Evolutionary conservation across 441 rosid species (phyloP), one percentile per base, ranked within the genome.

Genomic region (Bocquillonia castaneifolia): DNA sequence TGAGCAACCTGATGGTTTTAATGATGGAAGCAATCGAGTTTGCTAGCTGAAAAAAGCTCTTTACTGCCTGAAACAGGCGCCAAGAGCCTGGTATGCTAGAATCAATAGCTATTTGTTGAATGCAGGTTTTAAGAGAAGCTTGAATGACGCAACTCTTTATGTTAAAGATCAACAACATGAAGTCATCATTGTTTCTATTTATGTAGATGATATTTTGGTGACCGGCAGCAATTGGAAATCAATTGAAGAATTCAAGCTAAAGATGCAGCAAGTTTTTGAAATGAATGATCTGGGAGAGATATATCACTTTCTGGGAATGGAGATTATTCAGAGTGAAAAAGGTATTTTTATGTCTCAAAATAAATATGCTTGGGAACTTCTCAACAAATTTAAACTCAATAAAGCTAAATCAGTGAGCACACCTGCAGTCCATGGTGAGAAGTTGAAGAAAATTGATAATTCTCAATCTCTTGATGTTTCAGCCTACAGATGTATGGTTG

Each of bases 271-370:
- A 23, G 32, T 23, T 13, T 40, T 61, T 40, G 36, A 40, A 42
- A 61, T 42, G 65, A 61, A 5, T 40, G 34, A 61, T 23, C 32
- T 61, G 0, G 52, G 65, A 1, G 22, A 8, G 2, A 40, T 25
- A 23, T 39, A 31, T 9, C 40, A 61, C 23, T 25, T 61, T 40
- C 50, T 42, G 12, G 13, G 51, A 6, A 39, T 61, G n/a, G 34
- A 40, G 18, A 15, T 61, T 0, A 5, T 4, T 13, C 22, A 25
- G 42, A 20, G 10, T 23, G 6, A 17, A 10, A 1, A 12, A 0
- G 51, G 64, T 20, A 40, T 40, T 48, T 62, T 66, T 34, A 32
- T 39, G 59, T 44, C 32, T 31, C 58, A 66, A 64, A 40, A n/a
- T 3, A 52, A 23, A 25, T 52, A 52, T 57, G 40, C 23, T 29